phyloP scores from a whole-genome alignment of 352 stramenopile genomes.

The Pythium insidiosum region DNA sequence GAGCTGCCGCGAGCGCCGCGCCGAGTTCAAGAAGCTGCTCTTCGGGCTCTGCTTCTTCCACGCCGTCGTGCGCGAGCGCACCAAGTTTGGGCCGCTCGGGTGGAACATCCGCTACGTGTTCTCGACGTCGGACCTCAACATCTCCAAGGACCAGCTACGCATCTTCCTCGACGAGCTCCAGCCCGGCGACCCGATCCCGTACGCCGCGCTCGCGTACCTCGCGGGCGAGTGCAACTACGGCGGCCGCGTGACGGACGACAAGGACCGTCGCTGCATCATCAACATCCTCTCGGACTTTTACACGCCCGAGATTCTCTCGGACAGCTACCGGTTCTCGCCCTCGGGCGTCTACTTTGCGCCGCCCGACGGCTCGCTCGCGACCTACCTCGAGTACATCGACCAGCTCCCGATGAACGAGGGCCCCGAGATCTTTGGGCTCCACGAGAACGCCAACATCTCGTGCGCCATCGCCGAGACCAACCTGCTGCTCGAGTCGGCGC shows the following conservation, averaged over 20 bases:
- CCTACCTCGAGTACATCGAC: constrained; percentile 77
- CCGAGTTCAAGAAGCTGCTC: constrained; percentile 79
- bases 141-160: constrained; percentile 82
- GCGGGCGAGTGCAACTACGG: constrained; percentile 95
- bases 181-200: constrained; percentile 66
- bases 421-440: constrained; percentile 79
- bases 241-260: constrained; percentile 92
- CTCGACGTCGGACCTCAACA: constrained; percentile 75
- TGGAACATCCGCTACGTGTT: constrained; percentile 91
- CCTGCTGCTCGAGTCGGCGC: constrained; percentile 78
- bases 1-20: constrained; percentile 38
- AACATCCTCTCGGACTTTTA: constrained; percentile 86
- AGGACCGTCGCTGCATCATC: constrained; percentile 85
- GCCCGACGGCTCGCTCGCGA: constrained; percentile 24
- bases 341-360: constrained; percentile 82
- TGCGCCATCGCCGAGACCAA: constrained; percentile 84
- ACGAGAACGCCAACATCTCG: constrained; percentile 87
- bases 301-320: constrained; percentile 59
- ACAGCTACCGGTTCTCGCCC: constrained; percentile 75
- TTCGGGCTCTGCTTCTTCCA: constrained; percentile 93
- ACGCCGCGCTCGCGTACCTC: constrained; percentile 88
- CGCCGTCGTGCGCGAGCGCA: constrained; percentile 75
- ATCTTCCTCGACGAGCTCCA: constrained; percentile 73
- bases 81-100: constrained; percentile 77
- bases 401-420: constrained; percentile 80